Base-by-base conservation (phyloP, 2,329 filamentous ascomycete genomes). In the Neurospora crassa region DNA sequence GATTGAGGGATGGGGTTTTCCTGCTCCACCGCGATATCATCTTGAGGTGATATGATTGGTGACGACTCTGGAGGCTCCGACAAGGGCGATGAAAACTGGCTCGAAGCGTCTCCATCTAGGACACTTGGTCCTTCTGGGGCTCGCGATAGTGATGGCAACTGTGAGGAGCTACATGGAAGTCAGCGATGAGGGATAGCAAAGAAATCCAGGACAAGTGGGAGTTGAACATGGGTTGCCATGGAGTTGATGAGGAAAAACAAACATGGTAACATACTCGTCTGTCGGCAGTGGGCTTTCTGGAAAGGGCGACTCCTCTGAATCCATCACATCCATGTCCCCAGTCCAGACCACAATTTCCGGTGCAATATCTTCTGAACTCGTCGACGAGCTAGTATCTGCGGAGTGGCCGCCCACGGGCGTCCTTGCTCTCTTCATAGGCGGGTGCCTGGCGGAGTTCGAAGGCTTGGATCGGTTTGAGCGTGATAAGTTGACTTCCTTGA, bases 21-120 rank as follows among this genome's bases (percentile, higher is more conserved):
- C 29, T 63, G 53, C 53, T 63, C 53, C 53, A 63, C 53, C 16
- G 29, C 29, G 29, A 18, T n/a, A 63, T 63, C 53, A 37, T 63
- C 53, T 63, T 63, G 53, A 63, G 29, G 53, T 37, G 53, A 34
- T 63, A 63, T 63, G n/a, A 63, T 24, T 5, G 53, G 53, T 29
- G 53, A 63, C 4, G 16, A 63, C 16, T 63, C 53, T 63, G 53
- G 53, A 63, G 14, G 53, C 29, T 76, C 75, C 40, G 75, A 75
- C 41, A 85, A 74, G n/a, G 87, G 87, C 16, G 87, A 89, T 67
- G 82, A 81, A 73, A 86, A 81, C 7, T 63, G 53, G 29, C 53
- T 63, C 53, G 53, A 41, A 14, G 68, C 34, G 6, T 67, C 67
- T 34, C 6, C 69, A 45, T 68, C 68, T 40, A 43, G 41, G 8